phyloP scores from a whole-genome alignment of 2,329 filamentous ascomycete species.

The Hypomyces rosellus region DNA sequence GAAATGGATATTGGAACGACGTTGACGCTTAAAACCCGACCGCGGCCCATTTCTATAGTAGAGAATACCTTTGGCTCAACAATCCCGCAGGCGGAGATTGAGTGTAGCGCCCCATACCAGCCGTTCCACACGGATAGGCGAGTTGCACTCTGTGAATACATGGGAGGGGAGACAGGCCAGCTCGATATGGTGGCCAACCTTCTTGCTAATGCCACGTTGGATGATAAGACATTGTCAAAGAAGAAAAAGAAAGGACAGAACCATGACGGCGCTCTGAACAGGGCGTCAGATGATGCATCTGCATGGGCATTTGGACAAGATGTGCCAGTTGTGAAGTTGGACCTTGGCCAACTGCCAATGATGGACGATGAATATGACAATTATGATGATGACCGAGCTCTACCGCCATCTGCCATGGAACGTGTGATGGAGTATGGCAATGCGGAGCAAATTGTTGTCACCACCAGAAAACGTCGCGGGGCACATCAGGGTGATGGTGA shows the following conservation, averaged over 20 bases:
- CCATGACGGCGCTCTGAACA: slow-evolving; percentile 3
- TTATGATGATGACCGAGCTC: slow-evolving; percentile 50
- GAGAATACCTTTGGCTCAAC: slow-evolving; percentile 52
- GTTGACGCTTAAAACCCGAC: slow-evolving; percentile 41
- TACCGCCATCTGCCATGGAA: slow-evolving; percentile 60
- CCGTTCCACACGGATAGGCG: slow-evolving; percentile 90
- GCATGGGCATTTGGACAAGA: slow-evolving; percentile 57
- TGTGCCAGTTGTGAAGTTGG: slow-evolving; percentile 44
- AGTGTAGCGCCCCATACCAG: slow-evolving; percentile 91
- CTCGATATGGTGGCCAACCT: slow-evolving; percentile 33
- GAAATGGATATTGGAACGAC: slow-evolving; percentile 50
- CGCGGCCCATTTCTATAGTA: slow-evolving; percentile 25
- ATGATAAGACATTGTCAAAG: slow-evolving; percentile 31
- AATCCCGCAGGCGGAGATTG: slow-evolving; percentile 77
- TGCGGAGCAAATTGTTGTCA: slow-evolving; percentile 75
- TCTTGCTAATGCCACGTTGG: slow-evolving; percentile 35
- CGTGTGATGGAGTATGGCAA: slow-evolving; percentile 54
- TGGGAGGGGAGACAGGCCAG: slow-evolving; percentile 25
- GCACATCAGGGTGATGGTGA: slow-evolving; percentile 54
- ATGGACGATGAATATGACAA: slow-evolving; percentile 48
- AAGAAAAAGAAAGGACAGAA: slow-evolving; percentile 28
- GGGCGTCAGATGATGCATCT: slow-evolving; percentile 13
- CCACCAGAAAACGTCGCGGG: slow-evolving; percentile 62
- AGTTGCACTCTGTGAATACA: slow-evolving; percentile 69
- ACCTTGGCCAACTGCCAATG: slow-evolving; percentile 41